phyloP scores from a whole-genome alignment of 768 basidiomycete genomes.

The Phanerodontia chrysosporium region DNA sequence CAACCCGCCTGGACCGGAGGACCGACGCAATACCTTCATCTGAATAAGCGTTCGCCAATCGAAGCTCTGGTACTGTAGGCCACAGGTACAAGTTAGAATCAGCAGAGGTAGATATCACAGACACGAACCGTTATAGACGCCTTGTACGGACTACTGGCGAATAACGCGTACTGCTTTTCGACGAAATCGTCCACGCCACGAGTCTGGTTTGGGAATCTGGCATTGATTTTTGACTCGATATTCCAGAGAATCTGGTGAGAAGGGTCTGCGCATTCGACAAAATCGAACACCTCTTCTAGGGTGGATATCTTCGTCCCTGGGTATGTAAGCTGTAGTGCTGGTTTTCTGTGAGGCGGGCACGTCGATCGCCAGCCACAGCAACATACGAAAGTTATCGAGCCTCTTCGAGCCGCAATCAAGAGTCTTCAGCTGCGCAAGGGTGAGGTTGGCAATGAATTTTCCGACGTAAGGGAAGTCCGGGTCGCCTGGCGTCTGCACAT shows the following conservation, averaged over 20 bases:
- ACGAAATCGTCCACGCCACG: conserved; percentile 58
- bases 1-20: not conserved
- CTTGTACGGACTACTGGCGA: conserved; percentile 56
- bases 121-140: conserved; percentile 55
- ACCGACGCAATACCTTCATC: conserved; percentile 52
- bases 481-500: conserved; percentile 55
- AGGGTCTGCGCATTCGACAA: conserved; percentile 70
- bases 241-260: conserved; percentile 62
- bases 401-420: conserved; percentile 76
- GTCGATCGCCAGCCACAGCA: not conserved
- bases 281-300: conserved; percentile 68
- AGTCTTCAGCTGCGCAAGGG: conserved; percentile 73
- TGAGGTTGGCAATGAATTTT: conserved; percentile 71
- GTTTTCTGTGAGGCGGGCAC: not conserved
- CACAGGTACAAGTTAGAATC: too few relatives aligned
- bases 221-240: conserved; percentile 74
- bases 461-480: conserved; percentile 73
- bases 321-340: conserved; percentile 62
- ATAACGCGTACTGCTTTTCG: conserved; percentile 52
- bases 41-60: conserved; percentile 73
- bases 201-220: conserved; percentile 49
- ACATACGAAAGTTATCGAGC: conserved; percentile 53
- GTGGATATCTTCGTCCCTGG: conserved; percentile 72
- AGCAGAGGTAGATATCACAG: too few relatives aligned
- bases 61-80: conserved; percentile 75